A percentile compares a stretch with the other conserved stretches of the same genome.
phyloP scores from a whole-genome alignment of 2,329 filamentous ascomycete species.

The Cladosporium sp. region DNA sequence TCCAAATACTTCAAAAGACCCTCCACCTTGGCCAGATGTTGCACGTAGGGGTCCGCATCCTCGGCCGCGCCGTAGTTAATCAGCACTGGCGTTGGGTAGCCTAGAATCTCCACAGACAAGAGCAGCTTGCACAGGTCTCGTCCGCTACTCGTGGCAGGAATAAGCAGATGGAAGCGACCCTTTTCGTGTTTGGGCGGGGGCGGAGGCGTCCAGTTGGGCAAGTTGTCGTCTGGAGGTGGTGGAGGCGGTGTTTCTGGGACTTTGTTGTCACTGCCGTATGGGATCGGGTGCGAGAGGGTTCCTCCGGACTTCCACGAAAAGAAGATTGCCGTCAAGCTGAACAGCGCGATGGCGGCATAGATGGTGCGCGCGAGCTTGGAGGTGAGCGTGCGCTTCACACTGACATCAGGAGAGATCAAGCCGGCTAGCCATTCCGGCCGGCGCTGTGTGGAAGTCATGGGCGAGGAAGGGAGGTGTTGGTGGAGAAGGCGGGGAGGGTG shows the following conservation, averaged over 20 bases:
- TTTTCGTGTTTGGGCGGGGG: slow-evolving; percentile 12
- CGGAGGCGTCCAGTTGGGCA: slow-evolving; percentile 2
- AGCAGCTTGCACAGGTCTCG: slow-evolving; percentile 53
- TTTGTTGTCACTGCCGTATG: slow-evolving; percentile 2
- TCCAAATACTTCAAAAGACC: slow-evolving; percentile 45
- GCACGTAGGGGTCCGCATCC: slow-evolving; percentile 33
- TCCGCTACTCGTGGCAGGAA: slow-evolving; percentile 46
- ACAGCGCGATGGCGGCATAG: slow-evolving; percentile 4
- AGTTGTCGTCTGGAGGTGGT: neutral
- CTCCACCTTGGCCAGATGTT: slow-evolving; percentile 42
- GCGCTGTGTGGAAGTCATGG: slow-evolving; percentile 3
- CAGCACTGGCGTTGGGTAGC: slow-evolving; percentile 55
- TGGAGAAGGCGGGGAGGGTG: neutral
- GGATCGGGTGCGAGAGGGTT: slow-evolving; percentile 6
- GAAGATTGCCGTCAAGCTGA: slow-evolving; percentile 6
- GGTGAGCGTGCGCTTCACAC: slow-evolving; percentile 5
- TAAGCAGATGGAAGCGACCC: slow-evolving; percentile 49
- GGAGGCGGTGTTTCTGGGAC: neutral
- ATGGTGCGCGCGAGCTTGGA: slow-evolving; percentile 8
- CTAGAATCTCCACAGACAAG: slow-evolving; percentile 53
- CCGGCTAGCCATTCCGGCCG: slow-evolving; percentile 10
- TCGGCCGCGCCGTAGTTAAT: slow-evolving; percentile 40
- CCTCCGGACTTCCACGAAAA: slow-evolving; percentile 8
- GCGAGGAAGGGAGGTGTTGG: neutral
- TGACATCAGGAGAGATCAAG: slow-evolving; percentile 10